Evolutionary conservation across 495 filamentous ascomycete species (phyloP).

Genomic region (Neurospora terricola): DNA sequence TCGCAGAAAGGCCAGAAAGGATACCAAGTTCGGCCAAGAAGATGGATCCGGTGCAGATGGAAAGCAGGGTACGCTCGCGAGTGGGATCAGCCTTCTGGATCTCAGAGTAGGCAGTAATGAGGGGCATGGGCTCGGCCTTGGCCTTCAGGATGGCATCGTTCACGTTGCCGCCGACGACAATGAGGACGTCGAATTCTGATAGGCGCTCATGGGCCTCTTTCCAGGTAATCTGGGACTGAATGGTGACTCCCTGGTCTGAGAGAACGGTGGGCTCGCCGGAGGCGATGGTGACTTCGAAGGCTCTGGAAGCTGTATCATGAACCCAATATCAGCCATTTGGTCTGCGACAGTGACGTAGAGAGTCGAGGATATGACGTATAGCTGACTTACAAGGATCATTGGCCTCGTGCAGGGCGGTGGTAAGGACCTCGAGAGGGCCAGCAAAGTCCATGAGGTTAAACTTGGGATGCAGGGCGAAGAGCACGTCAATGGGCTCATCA

Average conservation of each 20-base stretch:
- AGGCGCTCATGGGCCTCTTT: slow-evolving; percentile 56
- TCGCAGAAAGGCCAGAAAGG: slow-evolving; percentile 61
- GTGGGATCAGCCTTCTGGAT: slow-evolving; percentile 56
- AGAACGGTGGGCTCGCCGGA: slow-evolving; percentile 43
- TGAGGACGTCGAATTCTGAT: slow-evolving; percentile 58
- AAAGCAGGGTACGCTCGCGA: slow-evolving; percentile 63
- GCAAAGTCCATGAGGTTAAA: slow-evolving; percentile 54
- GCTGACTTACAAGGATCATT: slow-evolving; percentile 47
- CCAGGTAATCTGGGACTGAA: slow-evolving; percentile 59
- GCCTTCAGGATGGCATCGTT: slow-evolving; percentile 42
- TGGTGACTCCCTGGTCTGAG: slow-evolving; percentile 64
- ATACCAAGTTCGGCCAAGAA: slow-evolving; percentile 64
- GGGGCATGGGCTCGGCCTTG: slow-evolving; percentile 48
- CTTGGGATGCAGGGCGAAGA: slow-evolving; percentile 39
- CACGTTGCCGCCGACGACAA: slow-evolving; percentile 53
- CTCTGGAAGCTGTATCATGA: slow-evolving; percentile 34
- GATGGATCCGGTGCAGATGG: slow-evolving; percentile 65
- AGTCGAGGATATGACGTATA: neutral
- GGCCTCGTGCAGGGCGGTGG: slow-evolving; percentile 46
- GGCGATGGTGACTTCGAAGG: slow-evolving; percentile 62
- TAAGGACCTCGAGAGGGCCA: slow-evolving; percentile 57
- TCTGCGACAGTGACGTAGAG: neutral
- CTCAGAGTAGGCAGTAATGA: slow-evolving; percentile 58
- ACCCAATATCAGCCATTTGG: neutral
- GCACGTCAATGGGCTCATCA: slow-evolving; percentile 41